These are phyloP conservation scores for Boletus sp. DNA, from an alignment of 1,284 basidiomycete genomes.

Conservation along the genomic window DNA sequence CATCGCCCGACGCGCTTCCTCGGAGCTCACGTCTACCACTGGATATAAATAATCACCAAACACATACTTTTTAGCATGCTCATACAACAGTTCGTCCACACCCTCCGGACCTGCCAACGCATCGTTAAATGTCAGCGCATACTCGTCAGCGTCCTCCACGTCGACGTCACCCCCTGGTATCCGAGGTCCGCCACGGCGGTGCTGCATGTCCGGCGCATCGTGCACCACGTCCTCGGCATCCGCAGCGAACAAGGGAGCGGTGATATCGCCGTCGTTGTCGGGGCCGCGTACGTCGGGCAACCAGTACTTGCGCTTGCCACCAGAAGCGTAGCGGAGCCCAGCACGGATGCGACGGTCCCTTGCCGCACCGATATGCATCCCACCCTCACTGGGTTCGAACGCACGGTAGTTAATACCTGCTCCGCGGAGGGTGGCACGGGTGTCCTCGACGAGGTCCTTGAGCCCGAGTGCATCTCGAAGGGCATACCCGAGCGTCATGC, in stretches of 20 bases:
- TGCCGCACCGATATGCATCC: constrained; percentile 83
- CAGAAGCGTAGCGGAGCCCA: constrained; percentile 85
- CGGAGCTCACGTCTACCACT: constrained; percentile 80
- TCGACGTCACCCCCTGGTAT: constrained; percentile 22
- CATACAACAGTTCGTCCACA: constrained; percentile 68
- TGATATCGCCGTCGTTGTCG: constrained; percentile 48
- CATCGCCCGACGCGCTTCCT: constrained; percentile 59
- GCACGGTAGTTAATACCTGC: constrained; percentile 92
- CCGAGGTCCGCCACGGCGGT: constrained; percentile 18
- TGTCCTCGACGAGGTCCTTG: constrained; percentile 86
- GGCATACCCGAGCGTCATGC: constrained; percentile 85
- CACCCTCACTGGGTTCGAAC: constrained; percentile 93
- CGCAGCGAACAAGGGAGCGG: constrained; percentile 70
- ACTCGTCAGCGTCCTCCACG: constrained; percentile 41
- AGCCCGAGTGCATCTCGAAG: constrained; percentile 84
- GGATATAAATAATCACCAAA: constrained; percentile 95
- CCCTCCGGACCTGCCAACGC: constrained; percentile 56
- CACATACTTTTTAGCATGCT: constrained; percentile 65
- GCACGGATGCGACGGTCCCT: constrained; percentile 81
- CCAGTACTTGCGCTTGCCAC: constrained; percentile 90
- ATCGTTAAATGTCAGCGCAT: constrained; percentile 38
- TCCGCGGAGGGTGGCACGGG: constrained; percentile 78
- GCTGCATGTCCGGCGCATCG: constrained; percentile 51
- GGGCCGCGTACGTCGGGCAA: constrained; percentile 59
- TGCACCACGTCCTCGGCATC: constrained; percentile 70